These are phyloP conservation scores for Aureobasidium sp. DNA, from an alignment of 2,329 filamentous ascomycete species.

Conservation along the genomic window DNA sequence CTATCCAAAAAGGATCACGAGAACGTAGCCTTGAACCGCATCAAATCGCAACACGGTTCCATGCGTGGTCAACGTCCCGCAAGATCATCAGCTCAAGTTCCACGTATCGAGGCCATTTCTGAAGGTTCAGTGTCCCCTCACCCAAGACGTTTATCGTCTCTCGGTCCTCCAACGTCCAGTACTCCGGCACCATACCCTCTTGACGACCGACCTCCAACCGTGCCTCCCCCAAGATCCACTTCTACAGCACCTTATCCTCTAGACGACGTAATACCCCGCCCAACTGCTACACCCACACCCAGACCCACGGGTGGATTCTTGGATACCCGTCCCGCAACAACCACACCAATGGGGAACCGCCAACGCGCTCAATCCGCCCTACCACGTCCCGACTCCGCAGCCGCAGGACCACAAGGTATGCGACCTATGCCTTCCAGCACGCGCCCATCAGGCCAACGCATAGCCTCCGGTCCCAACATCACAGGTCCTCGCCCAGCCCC, in stretches of 20 bases:
- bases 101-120: slow-evolving; percentile 43
- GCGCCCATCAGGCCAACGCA: slow-evolving; percentile 25
- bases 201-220: slow-evolving; percentile 52
- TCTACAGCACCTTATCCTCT: slow-evolving; percentile 76
- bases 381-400: slow-evolving; percentile 37
- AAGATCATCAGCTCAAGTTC: slow-evolving; percentile 41
- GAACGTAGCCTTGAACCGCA: slow-evolving; percentile 86
- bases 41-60: slow-evolving; percentile 68
- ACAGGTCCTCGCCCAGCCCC: not conserved
- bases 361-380: slow-evolving; percentile 58
- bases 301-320: not conserved
- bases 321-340: slow-evolving; percentile 54
- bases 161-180: slow-evolving; percentile 21
- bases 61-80: slow-evolving; percentile 54
- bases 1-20: slow-evolving; percentile 94
- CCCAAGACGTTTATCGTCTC: slow-evolving; percentile 28
- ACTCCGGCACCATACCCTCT: slow-evolving; percentile 36
- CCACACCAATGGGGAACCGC: slow-evolving; percentile 51
- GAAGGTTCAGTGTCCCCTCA: slow-evolving; percentile 48
- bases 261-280: slow-evolving; percentile 63
- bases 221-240: slow-evolving; percentile 56
- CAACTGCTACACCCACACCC: not conserved
- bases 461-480: slow-evolving; percentile 38
- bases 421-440: not conserved
- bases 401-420: slow-evolving; percentile 20